These are phyloP conservation scores for Fusarium poae DNA, from an alignment of 2,329 filamentous ascomycete species.

Conservation along the genomic window DNA sequence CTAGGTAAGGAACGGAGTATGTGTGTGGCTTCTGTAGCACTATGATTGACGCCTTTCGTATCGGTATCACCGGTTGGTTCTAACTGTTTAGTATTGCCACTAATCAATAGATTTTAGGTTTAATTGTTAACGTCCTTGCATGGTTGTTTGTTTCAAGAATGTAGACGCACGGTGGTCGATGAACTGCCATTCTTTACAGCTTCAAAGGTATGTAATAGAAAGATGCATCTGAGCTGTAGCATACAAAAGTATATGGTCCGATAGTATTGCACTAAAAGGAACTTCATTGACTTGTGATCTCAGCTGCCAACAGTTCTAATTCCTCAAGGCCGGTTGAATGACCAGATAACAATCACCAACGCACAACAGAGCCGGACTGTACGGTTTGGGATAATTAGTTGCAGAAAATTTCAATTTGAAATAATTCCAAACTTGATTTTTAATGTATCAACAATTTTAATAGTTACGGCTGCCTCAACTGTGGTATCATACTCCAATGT, in stretches of 20 bases:
- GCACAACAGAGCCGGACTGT: neutral
- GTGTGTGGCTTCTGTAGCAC: neutral
- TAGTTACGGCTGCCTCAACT: neutral
- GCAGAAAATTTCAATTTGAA: neutral
- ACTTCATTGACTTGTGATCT: neutral
- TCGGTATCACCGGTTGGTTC: constrained; percentile 4
- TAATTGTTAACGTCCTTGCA: neutral
- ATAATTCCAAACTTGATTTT: neutral
- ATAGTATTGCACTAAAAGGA: neutral
- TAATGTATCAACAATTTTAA: neutral
- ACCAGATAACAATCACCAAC: neutral
- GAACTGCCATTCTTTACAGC: neutral
- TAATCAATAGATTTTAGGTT: neutral
- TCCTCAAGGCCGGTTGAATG: neutral
- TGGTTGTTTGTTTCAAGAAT: neutral
- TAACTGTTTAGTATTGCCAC: neutral
- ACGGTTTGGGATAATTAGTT: neutral
- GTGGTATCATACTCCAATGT: constrained; percentile 36
- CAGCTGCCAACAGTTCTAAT: neutral
- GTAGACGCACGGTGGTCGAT: neutral
- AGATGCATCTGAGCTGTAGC: neutral
- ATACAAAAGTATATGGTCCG: neutral
- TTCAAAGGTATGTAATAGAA: neutral
- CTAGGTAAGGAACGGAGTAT: neutral
- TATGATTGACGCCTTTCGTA: constrained; percentile 6